Percentiles rank a stretch among this genome's conserved stretches.
phyloP scores from a whole-genome alignment of 768 basidiomycete species.

The Coprinellus micaceus region DNA sequence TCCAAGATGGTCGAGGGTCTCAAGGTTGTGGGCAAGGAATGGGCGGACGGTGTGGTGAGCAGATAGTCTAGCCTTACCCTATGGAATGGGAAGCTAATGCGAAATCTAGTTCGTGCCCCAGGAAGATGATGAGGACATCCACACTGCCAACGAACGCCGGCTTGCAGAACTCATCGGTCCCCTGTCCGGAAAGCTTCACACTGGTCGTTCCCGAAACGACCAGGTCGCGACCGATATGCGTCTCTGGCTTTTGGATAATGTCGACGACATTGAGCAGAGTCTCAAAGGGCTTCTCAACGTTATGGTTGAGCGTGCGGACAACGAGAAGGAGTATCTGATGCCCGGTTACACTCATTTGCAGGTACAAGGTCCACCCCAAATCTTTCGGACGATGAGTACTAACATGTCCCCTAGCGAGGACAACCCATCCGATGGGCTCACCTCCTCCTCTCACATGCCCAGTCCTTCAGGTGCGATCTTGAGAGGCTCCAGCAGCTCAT shows the following conservation, averaged over 20 bases:
- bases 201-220: constrained; percentile 95
- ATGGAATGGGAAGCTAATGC: too few relatives aligned
- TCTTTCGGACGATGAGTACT: too few relatives aligned
- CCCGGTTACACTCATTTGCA: constrained; percentile 98
- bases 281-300: constrained; percentile 81
- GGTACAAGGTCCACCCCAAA: constrained; percentile 40
- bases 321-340: constrained; percentile 85
- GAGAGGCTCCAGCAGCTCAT: constrained; percentile 79
- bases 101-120: constrained; percentile 62
- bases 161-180: constrained; percentile 90
- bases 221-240: constrained; percentile 99
- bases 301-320: constrained; percentile 89
- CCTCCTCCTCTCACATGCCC: constrained; percentile 90
- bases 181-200: constrained; percentile 93
- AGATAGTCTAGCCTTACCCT: too few relatives aligned
- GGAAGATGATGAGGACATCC: constrained; percentile 96
- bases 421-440: constrained; percentile 99
- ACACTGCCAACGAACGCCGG: constrained; percentile 96
- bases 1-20: constrained; percentile 71
- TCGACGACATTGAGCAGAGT: constrained; percentile 57
- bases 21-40: constrained; percentile 73
- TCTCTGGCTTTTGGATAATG: constrained; percentile 86
- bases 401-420: constrained; percentile 89
- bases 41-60: constrained; percentile 74
- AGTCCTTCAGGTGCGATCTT: constrained; percentile 88